Percentiles rank a stretch among this genome's conserved stretches.
phyloP scores from a whole-genome alignment of 306 rosid species.

The Cucumis hystrix region DNA sequence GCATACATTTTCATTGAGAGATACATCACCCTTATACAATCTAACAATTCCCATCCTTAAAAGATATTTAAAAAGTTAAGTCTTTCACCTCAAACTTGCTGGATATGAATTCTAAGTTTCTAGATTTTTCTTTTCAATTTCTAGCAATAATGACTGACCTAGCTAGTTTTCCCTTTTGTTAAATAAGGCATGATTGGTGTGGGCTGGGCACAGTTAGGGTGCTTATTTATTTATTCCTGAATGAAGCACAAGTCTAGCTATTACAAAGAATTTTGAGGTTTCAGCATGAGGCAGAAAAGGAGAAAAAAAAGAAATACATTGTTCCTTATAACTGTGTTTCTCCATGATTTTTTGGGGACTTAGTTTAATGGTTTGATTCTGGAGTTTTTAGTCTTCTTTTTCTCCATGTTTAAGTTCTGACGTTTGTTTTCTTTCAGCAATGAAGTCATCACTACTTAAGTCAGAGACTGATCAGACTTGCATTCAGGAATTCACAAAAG shows the following conservation, averaged over 20 bases:
- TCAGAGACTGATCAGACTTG: constrained; percentile 29
- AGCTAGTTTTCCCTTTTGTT: neutral
- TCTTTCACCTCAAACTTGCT: neutral
- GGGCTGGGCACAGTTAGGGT: neutral
- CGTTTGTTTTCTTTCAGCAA: constrained; percentile 33
- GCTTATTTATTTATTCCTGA: too few species aligned
- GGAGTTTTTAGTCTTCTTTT: neutral
- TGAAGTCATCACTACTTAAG: constrained; percentile 34
- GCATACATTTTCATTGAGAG: neutral
- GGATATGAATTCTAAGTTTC: neutral
- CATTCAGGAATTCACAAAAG: constrained; percentile 32
- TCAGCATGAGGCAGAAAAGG: neutral
- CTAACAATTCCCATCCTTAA: neutral
- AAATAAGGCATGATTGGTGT: neutral
- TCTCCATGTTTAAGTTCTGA: neutral
- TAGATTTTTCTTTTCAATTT: neutral
- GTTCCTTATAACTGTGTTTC: neutral
- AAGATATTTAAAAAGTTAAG: neutral
- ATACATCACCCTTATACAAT: neutral
- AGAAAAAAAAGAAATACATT: neutral
- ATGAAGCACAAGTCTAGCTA: too few species aligned
- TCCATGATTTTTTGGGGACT: neutral
- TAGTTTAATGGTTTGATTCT: neutral
- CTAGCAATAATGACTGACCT: neutral
- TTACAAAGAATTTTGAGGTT: neutral